Base-by-base conservation (phyloP, 768 basidiomycete genomes). In the Boletus vermiculosoides region DNA sequence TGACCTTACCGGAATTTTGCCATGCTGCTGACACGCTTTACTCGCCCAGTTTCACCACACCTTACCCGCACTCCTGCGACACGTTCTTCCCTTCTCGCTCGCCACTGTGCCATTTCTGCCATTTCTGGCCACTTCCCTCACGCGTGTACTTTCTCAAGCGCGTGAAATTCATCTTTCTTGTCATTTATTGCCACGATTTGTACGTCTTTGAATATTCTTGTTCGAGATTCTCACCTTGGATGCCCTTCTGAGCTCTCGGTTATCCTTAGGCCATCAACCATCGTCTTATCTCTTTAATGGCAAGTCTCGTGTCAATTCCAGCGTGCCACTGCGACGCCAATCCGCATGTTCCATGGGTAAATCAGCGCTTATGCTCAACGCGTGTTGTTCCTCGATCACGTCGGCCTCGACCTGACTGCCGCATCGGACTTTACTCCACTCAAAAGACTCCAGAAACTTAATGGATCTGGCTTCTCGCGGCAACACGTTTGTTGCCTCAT, bases 301-400 rank as follows among this genome's bases (percentile, higher is more conserved):
- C 57, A 63, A 50, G 66, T 66, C 61, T 64, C 68, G 60, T 72
- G 70, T 71, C 66, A 63, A 46, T 59, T 61, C 52, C 60, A 61
- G 57, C 69, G 55, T 70, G 70, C 52, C 59, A 41, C 53, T 57
- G 54, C 66, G 56, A 73, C 62, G 71, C 61, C 65, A 65, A 72
- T 66, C 68, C 68, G 65, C 72, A 64, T 63, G 69, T 71, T 68
- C 50, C 62, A 71, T 63, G 69, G 75, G 71, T 75, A 73, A 77
- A 75, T 75, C 75, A 75, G 77, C 77, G 77, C 78, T 80, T 78
- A 77, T 75, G 68, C 66, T 65, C 62, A 73, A 80, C 85, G 81
- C 84, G 80, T 87, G 86, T 80, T 75, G 77, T 76, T 73, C 74
- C 76, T 80, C 83, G 86, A 90, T 88, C 86, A 80, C 69, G 71